Conservation (phyloP, 2,329 filamentous ascomycete genomes). For the Pseudonectria buxi region DNA sequence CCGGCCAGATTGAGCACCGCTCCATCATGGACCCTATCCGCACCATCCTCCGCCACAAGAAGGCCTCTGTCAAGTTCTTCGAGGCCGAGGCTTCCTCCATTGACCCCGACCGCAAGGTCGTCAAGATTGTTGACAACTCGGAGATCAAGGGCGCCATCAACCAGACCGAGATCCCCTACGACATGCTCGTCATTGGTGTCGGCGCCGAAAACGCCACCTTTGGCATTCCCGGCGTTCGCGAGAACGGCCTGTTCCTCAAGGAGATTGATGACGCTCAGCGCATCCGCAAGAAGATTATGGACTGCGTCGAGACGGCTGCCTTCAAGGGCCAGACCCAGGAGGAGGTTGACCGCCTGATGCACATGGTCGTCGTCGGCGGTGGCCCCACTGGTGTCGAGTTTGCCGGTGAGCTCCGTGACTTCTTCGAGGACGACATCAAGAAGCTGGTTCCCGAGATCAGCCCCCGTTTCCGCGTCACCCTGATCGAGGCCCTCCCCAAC, state of each 20-base stretch:
- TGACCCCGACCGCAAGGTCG: conserved; percentile 81
- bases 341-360: conserved; percentile 87
- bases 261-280: conserved; percentile 93
- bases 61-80: conserved; percentile 89
- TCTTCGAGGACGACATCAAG: conserved; percentile 96
- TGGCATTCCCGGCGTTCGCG: conserved; percentile 89
- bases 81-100: conserved; percentile 96
- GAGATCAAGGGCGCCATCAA: conserved; percentile 79
- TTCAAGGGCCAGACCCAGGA: conserved; percentile 92
- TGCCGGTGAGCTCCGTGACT: conserved; percentile 95
- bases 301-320: conserved; percentile 95
- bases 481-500: conserved; percentile 94
- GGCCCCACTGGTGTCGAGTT: conserved; percentile 98
- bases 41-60: conserved; percentile 92
- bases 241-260: conserved; percentile 97
- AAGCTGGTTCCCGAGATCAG: conserved; percentile 96
- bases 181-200: conserved; percentile 96
- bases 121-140: conserved; percentile 87
- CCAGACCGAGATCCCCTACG: conserved; percentile 87
- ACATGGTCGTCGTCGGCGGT: conserved; percentile 95
- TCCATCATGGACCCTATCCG: conserved; percentile 99
- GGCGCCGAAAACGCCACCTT: conserved; percentile 98
- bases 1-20: conserved; percentile 94
- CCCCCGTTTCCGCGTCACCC: conserved; percentile 91
- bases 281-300: conserved; percentile 99